phyloP scores from a whole-genome alignment of 106 monocot genomes.

The Hemerocallis citrina region DNA sequence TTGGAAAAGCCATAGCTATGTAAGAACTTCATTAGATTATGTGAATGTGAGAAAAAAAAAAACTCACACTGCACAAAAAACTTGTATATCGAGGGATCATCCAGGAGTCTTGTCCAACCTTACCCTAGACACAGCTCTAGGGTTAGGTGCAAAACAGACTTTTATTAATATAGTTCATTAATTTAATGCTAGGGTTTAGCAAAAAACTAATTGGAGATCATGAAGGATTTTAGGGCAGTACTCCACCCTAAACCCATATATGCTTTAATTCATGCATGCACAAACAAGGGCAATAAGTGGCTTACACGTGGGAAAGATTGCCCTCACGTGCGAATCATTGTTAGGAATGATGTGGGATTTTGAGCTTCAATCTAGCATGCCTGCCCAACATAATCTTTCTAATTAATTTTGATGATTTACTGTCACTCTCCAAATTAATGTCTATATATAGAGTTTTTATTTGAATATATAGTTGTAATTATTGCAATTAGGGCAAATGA shows the following conservation, averaged over 20 bases:
- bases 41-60: neutral
- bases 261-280: neutral
- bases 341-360: neutral
- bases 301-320: neutral
- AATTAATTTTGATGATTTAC: too few relatives aligned
- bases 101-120: neutral
- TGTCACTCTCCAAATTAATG: too few relatives aligned
- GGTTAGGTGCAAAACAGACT: neutral
- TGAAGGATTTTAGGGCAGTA: neutral
- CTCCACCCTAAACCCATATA: too few relatives aligned
- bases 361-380: too few relatives aligned
- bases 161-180: too few relatives aligned
- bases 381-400: too few relatives aligned
- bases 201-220: neutral
- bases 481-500: too few relatives aligned
- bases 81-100: neutral
- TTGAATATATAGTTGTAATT: too few relatives aligned
- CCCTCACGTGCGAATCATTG: neutral
- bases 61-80: conserved; percentile 4
- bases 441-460: too few relatives aligned
- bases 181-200: neutral
- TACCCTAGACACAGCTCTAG: neutral
- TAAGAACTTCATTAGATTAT: neutral
- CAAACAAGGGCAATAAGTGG: neutral
- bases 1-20: neutral